Base-by-base conservation (phyloP, 768 basidiomycete genomes). In the Hygrophorus pudorinus region DNA sequence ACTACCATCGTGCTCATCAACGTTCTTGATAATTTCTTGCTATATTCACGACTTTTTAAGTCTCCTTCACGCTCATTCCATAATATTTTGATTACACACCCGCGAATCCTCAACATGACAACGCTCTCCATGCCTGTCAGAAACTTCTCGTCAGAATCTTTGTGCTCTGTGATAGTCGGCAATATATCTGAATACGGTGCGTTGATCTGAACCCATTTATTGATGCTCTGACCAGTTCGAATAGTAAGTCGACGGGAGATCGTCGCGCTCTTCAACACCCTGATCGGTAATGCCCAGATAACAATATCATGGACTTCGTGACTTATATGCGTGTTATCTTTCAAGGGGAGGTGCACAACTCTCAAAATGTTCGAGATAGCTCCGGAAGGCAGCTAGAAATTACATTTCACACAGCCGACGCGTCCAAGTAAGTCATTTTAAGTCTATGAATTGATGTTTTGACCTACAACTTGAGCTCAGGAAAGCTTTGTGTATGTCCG, bases 401-500 rank as follows among this genome's bases (percentile, higher is more conserved):
- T 36, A 66, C 69, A 2, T 82, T 83, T 54, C 59, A 55, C 42
- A 69, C 67, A 39, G 67, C 62, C 4, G 78, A 80, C 49, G 64
- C 71, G 11, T 73, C 74, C 41, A 66, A 65, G 81, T 81, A 48
- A 46, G 73, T 60, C 38, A 36, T 38, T 10, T 18, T 27, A 8
- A 40, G 16, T 5, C 28, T 18, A 29, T 18, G 17, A 18, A n/a
- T 27, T 14, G 20, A 36, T 2, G 18, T 12, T 37, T 18, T 44
- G 32, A 40, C 28, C 37, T 10, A 6, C 20, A 38, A 28, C 5
- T 14, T 38, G 27, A 16, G 33, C n/a, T 16, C 39, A 85, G 82
- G 45, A 81, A 82, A 60, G 76, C 81, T 1, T 52, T 84, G 41
- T 76, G 75, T 51, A 76, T 84, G 78, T 72, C 75, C 20, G 76